These are phyloP conservation scores for Amanita phalloides DNA, from an alignment of 768 basidiomycete genomes.

Conservation along the genomic window DNA sequence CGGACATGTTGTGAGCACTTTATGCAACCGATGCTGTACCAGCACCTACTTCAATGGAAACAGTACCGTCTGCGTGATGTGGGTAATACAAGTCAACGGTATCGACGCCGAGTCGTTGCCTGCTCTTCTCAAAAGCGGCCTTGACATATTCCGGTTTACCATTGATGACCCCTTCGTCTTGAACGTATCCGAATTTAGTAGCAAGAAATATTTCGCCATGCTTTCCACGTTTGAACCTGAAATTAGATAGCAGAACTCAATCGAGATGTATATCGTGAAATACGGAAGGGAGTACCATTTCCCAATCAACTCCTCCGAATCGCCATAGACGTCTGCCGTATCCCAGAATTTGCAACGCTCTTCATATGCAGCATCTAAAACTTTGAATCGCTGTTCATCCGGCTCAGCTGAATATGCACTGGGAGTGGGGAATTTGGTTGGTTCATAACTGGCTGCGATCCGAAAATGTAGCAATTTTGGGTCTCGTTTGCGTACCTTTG, in stretches of 20 bases:
- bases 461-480: too few relatives aligned
- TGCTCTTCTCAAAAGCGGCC: conserved; percentile 21
- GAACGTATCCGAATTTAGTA: conserved; percentile 31
- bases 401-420: conserved; percentile 7
- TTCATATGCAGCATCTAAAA: conserved; percentile 31
- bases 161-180: conserved; percentile 13
- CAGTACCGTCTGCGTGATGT: conserved; percentile 17
- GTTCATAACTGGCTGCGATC: too few relatives aligned
- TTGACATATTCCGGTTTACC: conserved; percentile 23
- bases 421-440: too few relatives aligned
- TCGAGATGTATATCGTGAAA: too few relatives aligned
- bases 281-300: too few relatives aligned
- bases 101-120: conserved; percentile 22
- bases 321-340: conserved; percentile 33
- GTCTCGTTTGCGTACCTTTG: too few relatives aligned
- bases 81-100: conserved; percentile 28
- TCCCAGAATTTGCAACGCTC: conserved; percentile 39
- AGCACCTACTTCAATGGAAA: conserved; percentile 17
- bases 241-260: too few relatives aligned
- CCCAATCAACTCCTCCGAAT: conserved; percentile 32
- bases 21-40: background rate
- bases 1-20: background rate
- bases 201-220: conserved; percentile 49
- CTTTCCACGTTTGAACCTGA: conserved; percentile 41
- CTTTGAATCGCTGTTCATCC: conserved; percentile 55